Conservation (phyloP, 257 asterid genomes). For the Coffea canephora region DNA sequence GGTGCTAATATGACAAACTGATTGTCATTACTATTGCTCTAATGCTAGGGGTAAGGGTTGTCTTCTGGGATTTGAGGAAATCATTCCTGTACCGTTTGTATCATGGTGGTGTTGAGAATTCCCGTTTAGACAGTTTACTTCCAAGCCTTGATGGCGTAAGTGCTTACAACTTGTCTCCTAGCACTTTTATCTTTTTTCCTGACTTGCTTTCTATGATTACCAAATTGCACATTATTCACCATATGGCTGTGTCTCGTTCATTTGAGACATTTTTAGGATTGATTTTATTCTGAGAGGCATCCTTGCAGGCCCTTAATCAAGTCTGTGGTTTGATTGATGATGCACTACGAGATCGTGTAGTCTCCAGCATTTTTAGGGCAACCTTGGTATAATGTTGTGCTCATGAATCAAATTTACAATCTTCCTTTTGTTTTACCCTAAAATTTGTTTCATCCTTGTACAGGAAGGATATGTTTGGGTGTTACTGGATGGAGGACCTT, state of each 20-base stretch:
- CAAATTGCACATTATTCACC: not conserved
- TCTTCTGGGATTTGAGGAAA: constrained; percentile 94
- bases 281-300: constrained; percentile 23
- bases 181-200: not conserved
- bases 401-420: constrained; percentile 15
- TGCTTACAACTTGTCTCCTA: constrained; percentile 12
- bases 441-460: constrained; percentile 30
- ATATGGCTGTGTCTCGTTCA: not conserved
- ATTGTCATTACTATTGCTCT: constrained; percentile 13
- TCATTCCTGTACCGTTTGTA: constrained; percentile 63
- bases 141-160: constrained; percentile 81
- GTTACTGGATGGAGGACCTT: constrained; percentile 96
- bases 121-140: constrained; percentile 76
- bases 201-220: not conserved
- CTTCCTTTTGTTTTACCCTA: constrained; percentile 18
- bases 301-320: constrained; percentile 69
- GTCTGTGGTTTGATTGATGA: constrained; percentile 74
- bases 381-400: constrained; percentile 54
- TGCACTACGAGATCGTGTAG: constrained; percentile 77
- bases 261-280: not conserved
- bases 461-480: constrained; percentile 97
- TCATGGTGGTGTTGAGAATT: constrained; percentile 68
- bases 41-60: constrained; percentile 74
- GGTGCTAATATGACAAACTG: not conserved
- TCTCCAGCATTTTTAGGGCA: constrained; percentile 78